Evolutionary conservation across 768 basidiomycete species (phyloP).

Genomic region (Mycena capillaripes): DNA sequence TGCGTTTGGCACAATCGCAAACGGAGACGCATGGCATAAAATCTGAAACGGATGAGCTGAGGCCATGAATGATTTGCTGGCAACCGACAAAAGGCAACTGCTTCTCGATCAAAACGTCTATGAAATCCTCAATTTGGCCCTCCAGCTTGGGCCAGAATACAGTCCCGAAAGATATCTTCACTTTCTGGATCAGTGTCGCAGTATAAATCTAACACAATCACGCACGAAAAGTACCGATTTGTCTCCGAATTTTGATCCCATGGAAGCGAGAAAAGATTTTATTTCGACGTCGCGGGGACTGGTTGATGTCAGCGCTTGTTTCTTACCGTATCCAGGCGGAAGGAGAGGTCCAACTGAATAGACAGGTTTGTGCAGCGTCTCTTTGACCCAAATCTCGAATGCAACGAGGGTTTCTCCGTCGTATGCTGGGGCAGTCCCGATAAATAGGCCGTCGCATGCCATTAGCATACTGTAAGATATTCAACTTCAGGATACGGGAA

Average conservation of each 20-base stretch:
- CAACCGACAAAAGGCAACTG: constrained; percentile 2
- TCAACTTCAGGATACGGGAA: neutral
- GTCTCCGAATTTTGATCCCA: neutral
- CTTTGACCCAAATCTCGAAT: neutral
- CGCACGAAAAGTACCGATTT: constrained; percentile 14
- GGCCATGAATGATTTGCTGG: too few relatives aligned
- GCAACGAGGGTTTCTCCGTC: constrained; percentile 18
- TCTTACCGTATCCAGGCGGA: neutral
- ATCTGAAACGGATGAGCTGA: neutral
- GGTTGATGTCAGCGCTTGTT: neutral
- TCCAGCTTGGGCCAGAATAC: constrained; percentile 9
- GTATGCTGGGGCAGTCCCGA: neutral
- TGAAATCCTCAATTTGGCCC: neutral
- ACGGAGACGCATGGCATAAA: constrained; percentile 7
- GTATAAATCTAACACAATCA: neutral
- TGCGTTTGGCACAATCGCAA: neutral
- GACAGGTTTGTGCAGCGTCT: neutral
- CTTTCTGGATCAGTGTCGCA: neutral
- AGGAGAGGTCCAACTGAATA: constrained; percentile 24
- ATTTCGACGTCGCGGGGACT: neutral
- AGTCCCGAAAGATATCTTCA: constrained; percentile 12
- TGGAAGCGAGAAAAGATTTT: neutral
- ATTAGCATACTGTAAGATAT: neutral
- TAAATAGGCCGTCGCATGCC: neutral
- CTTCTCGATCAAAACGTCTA: neutral